These are phyloP conservation scores for Septoria petroselini DNA, from an alignment of 2,329 filamentous ascomycete genomes.

Conservation along the genomic window DNA sequence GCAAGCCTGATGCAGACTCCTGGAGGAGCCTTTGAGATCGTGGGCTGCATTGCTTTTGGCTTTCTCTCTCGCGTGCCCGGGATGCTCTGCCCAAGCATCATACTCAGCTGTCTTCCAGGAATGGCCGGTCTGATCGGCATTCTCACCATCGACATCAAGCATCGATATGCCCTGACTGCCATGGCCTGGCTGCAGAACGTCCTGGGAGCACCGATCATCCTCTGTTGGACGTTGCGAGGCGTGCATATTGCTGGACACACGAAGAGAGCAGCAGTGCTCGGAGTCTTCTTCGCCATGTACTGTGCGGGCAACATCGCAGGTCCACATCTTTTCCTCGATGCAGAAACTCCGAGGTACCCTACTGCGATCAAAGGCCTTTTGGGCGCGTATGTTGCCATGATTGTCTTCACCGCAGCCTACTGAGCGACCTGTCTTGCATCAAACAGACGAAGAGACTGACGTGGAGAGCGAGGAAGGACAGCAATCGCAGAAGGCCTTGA, in stretches of 20 bases:
- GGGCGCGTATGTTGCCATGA: constrained; percentile 17
- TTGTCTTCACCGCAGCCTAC: constrained; percentile 13
- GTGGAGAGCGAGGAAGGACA: constrained; percentile 7
- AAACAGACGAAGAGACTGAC: constrained; percentile 14
- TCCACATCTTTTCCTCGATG: constrained; percentile 57
- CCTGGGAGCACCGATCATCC: constrained; percentile 25
- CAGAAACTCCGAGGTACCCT: constrained; percentile 57
- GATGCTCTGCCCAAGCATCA: constrained; percentile 20
- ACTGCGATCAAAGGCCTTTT: constrained; percentile 41
- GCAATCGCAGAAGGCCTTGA: constrained; percentile 14
- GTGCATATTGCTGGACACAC: constrained; percentile 51
- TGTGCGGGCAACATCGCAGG: constrained; percentile 65
- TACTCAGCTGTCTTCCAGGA: constrained; percentile 21
- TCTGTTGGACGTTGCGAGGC: constrained; percentile 22
- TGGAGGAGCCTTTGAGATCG: constrained; percentile 26
- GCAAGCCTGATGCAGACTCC: constrained; percentile 63
- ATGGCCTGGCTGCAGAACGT: constrained; percentile 26
- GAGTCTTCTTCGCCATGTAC: constrained; percentile 60
- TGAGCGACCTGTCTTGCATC: constrained; percentile 12
- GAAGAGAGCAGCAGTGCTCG: constrained; percentile 63
- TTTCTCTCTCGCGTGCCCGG: constrained; percentile 11
- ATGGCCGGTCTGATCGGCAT: constrained; percentile 27
- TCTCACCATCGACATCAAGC: constrained; percentile 20
- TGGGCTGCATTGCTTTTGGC: constrained; percentile 18
- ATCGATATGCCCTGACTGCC: constrained; percentile 22